These are phyloP conservation scores for Cylindrotheca fusiformis DNA, from an alignment of 108 stramenopile genomes.

Conservation along the genomic window DNA sequence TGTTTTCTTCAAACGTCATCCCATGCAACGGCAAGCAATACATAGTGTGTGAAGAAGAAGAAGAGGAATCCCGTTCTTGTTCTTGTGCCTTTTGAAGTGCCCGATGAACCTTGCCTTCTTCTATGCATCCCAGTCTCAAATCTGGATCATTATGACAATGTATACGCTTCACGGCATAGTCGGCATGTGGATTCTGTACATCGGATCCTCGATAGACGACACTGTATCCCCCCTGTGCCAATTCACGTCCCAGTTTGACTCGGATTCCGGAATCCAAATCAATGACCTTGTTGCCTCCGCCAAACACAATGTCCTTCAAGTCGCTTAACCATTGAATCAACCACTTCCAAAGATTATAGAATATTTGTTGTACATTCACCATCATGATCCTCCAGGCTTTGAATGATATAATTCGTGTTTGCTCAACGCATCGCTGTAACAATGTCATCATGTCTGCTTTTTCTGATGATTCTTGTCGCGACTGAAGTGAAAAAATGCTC, in stretches of 20 bases:
- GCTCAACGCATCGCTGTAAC: too few species aligned
- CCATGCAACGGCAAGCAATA: constrained; percentile 44
- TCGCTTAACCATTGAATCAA: background rate
- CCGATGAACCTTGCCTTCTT: constrained; percentile 76
- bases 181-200: constrained; percentile 1
- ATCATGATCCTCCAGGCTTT: too few species aligned
- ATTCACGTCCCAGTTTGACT: constrained; percentile 50
- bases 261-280: constrained; percentile 32
- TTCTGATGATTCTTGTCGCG: too few species aligned
- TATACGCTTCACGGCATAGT: constrained; percentile 77
- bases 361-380: too few species aligned
- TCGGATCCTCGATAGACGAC: constrained; percentile 62
- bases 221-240: constrained; percentile 81
- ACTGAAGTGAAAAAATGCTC: too few species aligned
- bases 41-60: too few species aligned
- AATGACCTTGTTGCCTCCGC: background rate
- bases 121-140: constrained; percentile 42
- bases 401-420: too few species aligned
- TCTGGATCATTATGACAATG: constrained; percentile 51
- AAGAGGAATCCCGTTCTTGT: constrained; percentile 10
- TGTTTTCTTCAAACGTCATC: constrained; percentile 17
- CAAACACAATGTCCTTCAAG: background rate
- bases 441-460: too few species aligned
- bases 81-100: constrained; percentile 15
- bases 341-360: background rate